These are phyloP conservation scores for Suhomyces panamericanus DNA, from an alignment of 1,139 yeast genomes.

Conservation along the genomic window DNA sequence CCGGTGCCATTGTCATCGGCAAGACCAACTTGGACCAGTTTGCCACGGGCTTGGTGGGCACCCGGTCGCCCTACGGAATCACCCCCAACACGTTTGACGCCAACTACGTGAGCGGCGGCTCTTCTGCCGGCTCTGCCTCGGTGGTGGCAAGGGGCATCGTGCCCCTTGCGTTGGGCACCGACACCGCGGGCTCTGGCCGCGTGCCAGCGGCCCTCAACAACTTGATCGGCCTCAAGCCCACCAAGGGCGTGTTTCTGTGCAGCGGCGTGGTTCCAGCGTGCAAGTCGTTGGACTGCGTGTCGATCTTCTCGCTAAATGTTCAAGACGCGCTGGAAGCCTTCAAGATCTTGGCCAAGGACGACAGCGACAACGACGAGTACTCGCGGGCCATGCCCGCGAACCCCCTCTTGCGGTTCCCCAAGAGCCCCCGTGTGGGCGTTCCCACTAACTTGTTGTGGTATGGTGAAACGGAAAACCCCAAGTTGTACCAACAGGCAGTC, in stretches of 20 bases:
- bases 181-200: slow-evolving; percentile 98
- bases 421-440: slow-evolving; percentile 67
- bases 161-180: slow-evolving; percentile 89
- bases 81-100: slow-evolving; percentile 76
- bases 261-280: slow-evolving; percentile 97
- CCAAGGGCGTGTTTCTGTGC: slow-evolving; percentile 82
- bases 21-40: slow-evolving; percentile 94
- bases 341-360: slow-evolving; percentile 68
- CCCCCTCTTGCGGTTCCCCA: slow-evolving; percentile 59
- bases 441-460: slow-evolving; percentile 76
- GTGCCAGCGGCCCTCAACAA: slow-evolving; percentile 97
- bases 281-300: slow-evolving; percentile 88
- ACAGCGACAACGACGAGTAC: slow-evolving; percentile 72
- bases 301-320: slow-evolving; percentile 74
- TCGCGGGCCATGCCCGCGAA: slow-evolving; percentile 71
- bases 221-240: slow-evolving; percentile 87
- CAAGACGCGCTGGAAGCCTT: slow-evolving; percentile 81
- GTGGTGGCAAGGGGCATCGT: slow-evolving; percentile 88
- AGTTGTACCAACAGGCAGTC: slow-evolving; percentile 62
- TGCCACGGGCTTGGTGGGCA: slow-evolving; percentile 96
- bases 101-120: slow-evolving; percentile 88
- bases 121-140: slow-evolving; percentile 93
- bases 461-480: slow-evolving; percentile 77
- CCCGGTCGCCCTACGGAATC: slow-evolving; percentile 89
- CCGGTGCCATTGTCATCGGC: slow-evolving; percentile 90